These are phyloP conservation scores for Phanerodontia chrysosporium DNA, from an alignment of 768 basidiomycete genomes.

Conservation along the genomic window DNA sequence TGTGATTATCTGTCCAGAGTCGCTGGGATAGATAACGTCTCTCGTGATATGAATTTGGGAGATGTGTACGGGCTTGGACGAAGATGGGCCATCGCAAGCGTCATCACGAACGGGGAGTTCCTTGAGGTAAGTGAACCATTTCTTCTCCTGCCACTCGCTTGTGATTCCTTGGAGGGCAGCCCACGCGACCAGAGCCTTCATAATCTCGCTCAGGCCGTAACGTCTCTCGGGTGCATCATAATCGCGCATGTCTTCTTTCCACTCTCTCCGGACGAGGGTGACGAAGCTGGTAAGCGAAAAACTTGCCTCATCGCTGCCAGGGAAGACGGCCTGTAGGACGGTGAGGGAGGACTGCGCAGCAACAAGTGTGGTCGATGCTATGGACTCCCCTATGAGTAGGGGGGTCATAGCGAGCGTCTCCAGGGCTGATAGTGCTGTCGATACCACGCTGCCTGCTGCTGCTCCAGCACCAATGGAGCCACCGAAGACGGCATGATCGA, in stretches of 20 bases:
- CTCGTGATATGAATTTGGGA: constrained; percentile 73
- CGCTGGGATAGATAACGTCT: constrained; percentile 64
- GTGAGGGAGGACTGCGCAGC: constrained; percentile 77
- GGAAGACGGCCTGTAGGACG: constrained; percentile 66
- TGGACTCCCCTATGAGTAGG: constrained; percentile 68
- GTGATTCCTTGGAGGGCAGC: constrained; percentile 79
- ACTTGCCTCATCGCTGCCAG: constrained; percentile 72
- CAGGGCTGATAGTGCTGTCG: constrained; percentile 56
- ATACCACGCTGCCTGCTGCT: constrained; percentile 53
- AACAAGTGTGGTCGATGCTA: constrained; percentile 69
- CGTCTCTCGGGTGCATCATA: constrained; percentile 53
- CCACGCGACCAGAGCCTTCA: constrained; percentile 73
- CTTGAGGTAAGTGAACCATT: constrained; percentile 59
- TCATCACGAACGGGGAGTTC: constrained; percentile 62
- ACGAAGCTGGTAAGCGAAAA: constrained; percentile 82
- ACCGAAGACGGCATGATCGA: constrained; percentile 68
- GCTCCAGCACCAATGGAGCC: constrained; percentile 55
- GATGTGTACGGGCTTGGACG: not conserved
- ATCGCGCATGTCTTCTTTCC: constrained; percentile 51
- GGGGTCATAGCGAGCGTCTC: constrained; percentile 74
- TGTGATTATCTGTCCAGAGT: constrained; percentile 68
- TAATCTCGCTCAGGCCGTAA: constrained; percentile 62
- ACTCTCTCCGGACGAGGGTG: constrained; percentile 73
- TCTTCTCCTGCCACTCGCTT: constrained; percentile 72
- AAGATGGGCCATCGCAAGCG: constrained; percentile 11